Conservation (phyloP, 164 flowering plant species). For the Nelumbo lutea region DNA sequence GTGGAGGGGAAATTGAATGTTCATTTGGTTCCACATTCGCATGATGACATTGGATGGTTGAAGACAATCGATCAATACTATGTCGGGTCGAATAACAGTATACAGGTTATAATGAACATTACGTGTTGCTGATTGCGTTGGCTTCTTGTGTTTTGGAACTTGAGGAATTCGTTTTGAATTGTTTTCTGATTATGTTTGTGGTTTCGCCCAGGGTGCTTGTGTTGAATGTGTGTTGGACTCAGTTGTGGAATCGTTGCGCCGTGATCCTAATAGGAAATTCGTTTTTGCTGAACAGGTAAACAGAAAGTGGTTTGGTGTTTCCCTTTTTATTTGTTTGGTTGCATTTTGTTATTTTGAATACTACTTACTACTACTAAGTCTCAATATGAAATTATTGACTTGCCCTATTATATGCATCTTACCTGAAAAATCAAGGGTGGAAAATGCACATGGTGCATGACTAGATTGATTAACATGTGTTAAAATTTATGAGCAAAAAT, state of each 20-base stretch:
- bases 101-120: slow-evolving; percentile 41
- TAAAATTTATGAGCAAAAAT: too few relatives aligned
- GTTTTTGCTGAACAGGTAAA: slow-evolving; percentile 71
- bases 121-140: neutral
- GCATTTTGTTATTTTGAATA: too few relatives aligned
- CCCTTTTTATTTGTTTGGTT: neutral
- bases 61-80: slow-evolving; percentile 83
- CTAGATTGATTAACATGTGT: too few relatives aligned
- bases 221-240: slow-evolving; percentile 77
- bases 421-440: too few relatives aligned
- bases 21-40: slow-evolving; percentile 75
- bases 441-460: too few relatives aligned
- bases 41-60: slow-evolving; percentile 85
- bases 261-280: slow-evolving; percentile 73
- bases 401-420: too few relatives aligned
- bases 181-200: slow-evolving; percentile 3
- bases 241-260: slow-evolving; percentile 48
- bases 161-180: neutral
- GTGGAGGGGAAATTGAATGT: slow-evolving; percentile 66
- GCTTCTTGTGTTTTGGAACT: neutral
- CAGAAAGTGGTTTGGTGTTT: neutral
- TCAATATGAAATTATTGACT: too few relatives aligned
- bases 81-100: slow-evolving; percentile 61
- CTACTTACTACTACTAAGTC: too few relatives aligned
- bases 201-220: slow-evolving; percentile 57